These are phyloP conservation scores for Triticum dicoccoides DNA, from an alignment of 176 grass and related monocot genomes.

Conservation along the genomic window DNA sequence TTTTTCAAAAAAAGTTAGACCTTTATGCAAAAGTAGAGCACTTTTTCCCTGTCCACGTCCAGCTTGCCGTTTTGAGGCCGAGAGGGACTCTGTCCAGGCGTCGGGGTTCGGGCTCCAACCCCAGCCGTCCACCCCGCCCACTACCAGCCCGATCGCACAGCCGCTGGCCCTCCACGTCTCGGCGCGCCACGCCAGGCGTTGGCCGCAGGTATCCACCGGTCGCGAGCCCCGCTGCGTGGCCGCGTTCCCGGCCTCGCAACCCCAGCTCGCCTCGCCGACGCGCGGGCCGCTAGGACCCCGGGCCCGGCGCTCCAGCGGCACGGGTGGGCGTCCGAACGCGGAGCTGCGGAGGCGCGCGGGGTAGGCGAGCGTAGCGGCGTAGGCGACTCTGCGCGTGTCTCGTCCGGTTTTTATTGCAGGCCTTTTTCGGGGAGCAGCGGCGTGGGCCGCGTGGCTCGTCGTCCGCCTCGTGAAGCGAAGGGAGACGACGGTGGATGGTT, in stretches of 20 bases:
- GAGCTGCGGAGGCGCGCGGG: not conserved
- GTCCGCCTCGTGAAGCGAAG: conserved; percentile 19
- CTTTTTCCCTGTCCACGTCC: not conserved
- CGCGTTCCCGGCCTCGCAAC: conserved; percentile 26
- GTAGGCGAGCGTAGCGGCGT: not conserved
- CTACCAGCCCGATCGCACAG: conserved; percentile 22
- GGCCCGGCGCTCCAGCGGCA: not conserved
- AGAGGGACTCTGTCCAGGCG: not conserved
- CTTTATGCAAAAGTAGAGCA: not conserved
- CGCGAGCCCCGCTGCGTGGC: conserved; percentile 56
- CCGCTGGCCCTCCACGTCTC: not conserved
- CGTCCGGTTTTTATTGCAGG: not conserved
- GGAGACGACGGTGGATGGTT: not conserved
- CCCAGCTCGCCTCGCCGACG: not conserved
- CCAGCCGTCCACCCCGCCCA: conserved; percentile 1
- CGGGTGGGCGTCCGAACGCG: not conserved
- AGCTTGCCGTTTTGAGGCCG: not conserved
- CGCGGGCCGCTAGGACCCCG: not conserved
- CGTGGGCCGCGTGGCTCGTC: conserved; percentile 46
- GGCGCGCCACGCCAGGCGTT: conserved; percentile 30
- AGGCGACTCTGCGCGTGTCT: not conserved
- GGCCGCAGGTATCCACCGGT: conserved; percentile 51
- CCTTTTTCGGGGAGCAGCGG: not conserved
- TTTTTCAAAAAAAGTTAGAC: not conserved
- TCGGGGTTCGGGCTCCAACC: not conserved